Base-by-base conservation (phyloP, 768 basidiomycete species). In the Russula earlei region DNA sequence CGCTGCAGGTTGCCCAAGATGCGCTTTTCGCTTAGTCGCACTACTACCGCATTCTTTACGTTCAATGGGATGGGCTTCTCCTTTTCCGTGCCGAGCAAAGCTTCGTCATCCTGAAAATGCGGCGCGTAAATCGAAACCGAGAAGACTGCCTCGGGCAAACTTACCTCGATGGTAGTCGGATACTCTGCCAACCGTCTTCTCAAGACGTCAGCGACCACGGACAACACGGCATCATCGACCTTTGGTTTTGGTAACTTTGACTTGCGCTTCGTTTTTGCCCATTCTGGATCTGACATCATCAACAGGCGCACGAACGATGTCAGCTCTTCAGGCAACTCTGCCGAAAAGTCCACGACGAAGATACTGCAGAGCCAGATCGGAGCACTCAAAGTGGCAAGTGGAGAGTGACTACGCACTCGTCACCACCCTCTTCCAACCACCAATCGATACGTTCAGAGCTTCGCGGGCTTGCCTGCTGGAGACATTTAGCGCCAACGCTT, bases 351-450 rank as follows among this genome's bases (percentile, higher is more conserved):
- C 46, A 85, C 64, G 4, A 80, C 69, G 57, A 84, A 82, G 1
- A 79, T 74, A 62, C 84, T 85, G 54, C 15, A 49, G 58, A 63
- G 3, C 40, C 47, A 61, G 62, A 34, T 58, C 45, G 48, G 22
- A 54, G 20, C 7, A 36, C 22, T 31, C 12, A 53, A 10, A 12
- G 24, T 12, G 27, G 11, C 55, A 57, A 37, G 38, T 24, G 37
- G 25, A 36, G 37, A 52, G 6, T n/a, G 15, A 38, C 3, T 27
- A 73, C 83, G 61, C 65, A 93, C 92, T 96, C 93, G 61, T 95
- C 92, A 19, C 86, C 86, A 3, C 85, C 88, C 65, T 85, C 79
- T 60, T 96, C 91, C 12, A 98, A 72, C 89, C 93, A 93, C 84
- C 89, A 96, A 58, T 97, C 90, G 9, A 96, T 84, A 37, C 91